Conservation (phyloP, 2,329 filamentous ascomycete genomes). For the Trichoderma breve region DNA sequence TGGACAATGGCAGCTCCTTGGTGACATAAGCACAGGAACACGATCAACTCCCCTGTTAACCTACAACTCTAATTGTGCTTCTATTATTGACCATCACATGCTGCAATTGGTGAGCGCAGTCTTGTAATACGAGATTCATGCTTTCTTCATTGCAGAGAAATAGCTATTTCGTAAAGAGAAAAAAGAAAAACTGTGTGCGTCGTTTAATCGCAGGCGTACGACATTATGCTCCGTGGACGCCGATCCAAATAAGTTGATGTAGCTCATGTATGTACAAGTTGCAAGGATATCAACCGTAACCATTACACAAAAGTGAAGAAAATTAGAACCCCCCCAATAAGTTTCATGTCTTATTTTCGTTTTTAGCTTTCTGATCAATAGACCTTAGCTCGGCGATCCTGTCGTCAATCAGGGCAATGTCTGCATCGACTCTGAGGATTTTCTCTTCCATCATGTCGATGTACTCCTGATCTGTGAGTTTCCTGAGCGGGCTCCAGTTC, state of each 20-base stretch:
- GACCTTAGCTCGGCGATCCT: conserved; percentile 52
- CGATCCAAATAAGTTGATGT: neutral
- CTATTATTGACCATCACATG: neutral
- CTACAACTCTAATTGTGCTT: neutral
- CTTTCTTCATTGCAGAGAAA: neutral
- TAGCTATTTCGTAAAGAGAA: neutral
- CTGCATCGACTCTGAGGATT: conserved; percentile 67
- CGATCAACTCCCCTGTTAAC: neutral
- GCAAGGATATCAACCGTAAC: neutral
- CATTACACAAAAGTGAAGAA: neutral
- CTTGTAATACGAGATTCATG: neutral
- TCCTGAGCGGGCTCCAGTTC: conserved; percentile 69
- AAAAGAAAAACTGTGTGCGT: neutral
- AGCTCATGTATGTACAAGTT: neutral
- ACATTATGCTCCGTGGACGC: neutral
- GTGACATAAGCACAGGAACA: neutral
- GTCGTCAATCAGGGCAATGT: conserved; percentile 77
- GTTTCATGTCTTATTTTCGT: neutral
- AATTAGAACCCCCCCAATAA: neutral
- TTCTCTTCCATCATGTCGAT: conserved; percentile 68
- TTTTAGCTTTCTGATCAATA: conserved; percentile 11
- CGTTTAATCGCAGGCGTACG: neutral
- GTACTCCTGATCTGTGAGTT: conserved; percentile 72
- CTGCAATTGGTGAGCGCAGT: neutral
- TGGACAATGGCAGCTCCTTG: neutral